Conservation (phyloP, 2,329 filamentous ascomycete genomes). For the Scopulariopsis brevicaulis region DNA sequence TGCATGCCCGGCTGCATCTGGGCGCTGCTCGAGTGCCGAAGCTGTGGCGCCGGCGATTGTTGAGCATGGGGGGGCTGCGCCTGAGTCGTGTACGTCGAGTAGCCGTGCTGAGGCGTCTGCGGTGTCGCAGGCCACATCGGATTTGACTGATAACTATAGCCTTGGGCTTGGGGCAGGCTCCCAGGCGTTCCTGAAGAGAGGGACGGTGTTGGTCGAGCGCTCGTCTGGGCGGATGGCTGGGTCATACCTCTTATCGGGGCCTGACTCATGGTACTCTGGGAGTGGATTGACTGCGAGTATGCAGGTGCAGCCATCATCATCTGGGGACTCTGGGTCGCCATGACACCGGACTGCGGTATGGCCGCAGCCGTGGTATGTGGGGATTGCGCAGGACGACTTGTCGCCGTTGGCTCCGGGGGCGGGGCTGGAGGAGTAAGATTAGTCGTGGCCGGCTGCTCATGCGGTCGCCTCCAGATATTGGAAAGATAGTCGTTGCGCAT, state of each 20-base stretch:
- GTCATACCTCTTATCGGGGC: conserved; percentile 58
- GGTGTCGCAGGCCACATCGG: conserved; percentile 60
- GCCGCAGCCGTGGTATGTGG: conserved; percentile 43
- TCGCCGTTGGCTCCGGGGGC: conserved; percentile 15
- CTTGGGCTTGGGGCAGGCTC: conserved; percentile 36
- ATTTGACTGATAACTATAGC: conserved; percentile 52
- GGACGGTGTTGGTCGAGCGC: conserved; percentile 52
- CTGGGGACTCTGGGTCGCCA: conserved; percentile 52
- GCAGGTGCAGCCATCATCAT: conserved; percentile 54
- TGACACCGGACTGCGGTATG: conserved; percentile 43
- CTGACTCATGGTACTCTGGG: conserved; percentile 61
- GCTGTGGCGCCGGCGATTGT: conserved; percentile 46
- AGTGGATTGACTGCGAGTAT: conserved; percentile 61
- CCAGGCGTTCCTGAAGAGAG: conserved; percentile 34
- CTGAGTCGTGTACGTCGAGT: conserved; percentile 40
- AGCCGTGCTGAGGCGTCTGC: conserved; percentile 46
- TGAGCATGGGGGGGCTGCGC: conserved; percentile 37
- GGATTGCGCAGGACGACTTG: conserved; percentile 43
- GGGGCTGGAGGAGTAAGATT: conserved; percentile 32
- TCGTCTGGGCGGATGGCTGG: conserved; percentile 43
- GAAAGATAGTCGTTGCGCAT: conserved; percentile 72
- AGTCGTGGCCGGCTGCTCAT: conserved; percentile 56
- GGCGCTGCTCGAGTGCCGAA: conserved; percentile 43
- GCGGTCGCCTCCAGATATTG: conserved; percentile 70
- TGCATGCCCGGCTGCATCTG: conserved; percentile 49